A percentile compares a stretch with the other conserved stretches of the same genome.
Conservation (phyloP, 306 rosid species). For the Calophaca sinica region DNA sequence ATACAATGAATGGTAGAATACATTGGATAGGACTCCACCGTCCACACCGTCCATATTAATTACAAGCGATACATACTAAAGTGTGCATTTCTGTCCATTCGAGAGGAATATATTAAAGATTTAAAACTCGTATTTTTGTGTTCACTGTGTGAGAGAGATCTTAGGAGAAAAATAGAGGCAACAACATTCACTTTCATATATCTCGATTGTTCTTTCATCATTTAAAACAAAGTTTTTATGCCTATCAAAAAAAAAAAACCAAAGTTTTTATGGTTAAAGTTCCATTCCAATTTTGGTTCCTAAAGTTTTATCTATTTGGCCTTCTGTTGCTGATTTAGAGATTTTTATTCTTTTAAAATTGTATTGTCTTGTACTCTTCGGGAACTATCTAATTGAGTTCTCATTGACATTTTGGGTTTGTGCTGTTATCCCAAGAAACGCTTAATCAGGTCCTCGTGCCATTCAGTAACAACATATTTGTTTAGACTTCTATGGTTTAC, state of each 20-base stretch:
- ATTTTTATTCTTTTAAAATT: slow-evolving; percentile 16
- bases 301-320: slow-evolving; percentile 16
- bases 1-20: too few relatives aligned
- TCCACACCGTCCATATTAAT: too few relatives aligned
- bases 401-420: slow-evolving; percentile 39
- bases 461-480: slow-evolving; percentile 22
- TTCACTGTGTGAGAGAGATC: slow-evolving; percentile 31
- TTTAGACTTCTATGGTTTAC: slow-evolving; percentile 32
- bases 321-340: slow-evolving; percentile 3
- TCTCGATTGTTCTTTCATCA: slow-evolving; percentile 2
- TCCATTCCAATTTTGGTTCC: slow-evolving; percentile 21
- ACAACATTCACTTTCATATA: slow-evolving; percentile 35
- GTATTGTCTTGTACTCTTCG: background rate
- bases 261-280: slow-evolving; percentile 8
- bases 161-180: background rate
- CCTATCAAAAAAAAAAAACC: too few relatives aligned
- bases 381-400: slow-evolving; percentile 33
- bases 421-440: slow-evolving; percentile 32
- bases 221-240: slow-evolving; percentile 19
- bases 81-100: slow-evolving; percentile 35
- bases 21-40: too few relatives aligned
- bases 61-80: background rate
- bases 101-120: slow-evolving; percentile 22
- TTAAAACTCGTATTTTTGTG: slow-evolving; percentile 16
- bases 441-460: slow-evolving; percentile 30